A percentile compares a stretch with the other conserved stretches of the same genome.
Evolutionary conservation across 116 monocot species (phyloP).

Genomic region (Iris pallida): DNA sequence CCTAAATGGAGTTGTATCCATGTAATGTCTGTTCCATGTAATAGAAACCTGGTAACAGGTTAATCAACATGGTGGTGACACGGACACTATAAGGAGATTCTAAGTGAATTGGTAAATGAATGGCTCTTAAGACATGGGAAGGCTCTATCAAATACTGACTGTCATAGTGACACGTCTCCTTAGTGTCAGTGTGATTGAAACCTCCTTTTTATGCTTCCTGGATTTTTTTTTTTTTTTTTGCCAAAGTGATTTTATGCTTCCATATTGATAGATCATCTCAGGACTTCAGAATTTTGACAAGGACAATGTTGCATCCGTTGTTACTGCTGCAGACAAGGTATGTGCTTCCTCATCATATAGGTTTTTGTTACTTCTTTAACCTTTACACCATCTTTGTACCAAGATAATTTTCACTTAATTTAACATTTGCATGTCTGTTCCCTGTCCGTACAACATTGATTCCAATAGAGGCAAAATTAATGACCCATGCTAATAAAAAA

Average conservation of each 20-base stretch:
- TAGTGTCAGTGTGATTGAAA: neutral
- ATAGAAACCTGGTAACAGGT: too few species aligned
- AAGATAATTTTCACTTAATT: too few species aligned
- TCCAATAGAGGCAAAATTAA: too few species aligned
- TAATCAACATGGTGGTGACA: too few species aligned
- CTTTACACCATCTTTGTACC: neutral
- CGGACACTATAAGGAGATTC: neutral
- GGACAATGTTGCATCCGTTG: slow-evolving; percentile 64
- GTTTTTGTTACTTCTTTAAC: neutral
- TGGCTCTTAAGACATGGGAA: neutral
- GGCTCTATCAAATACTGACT: neutral
- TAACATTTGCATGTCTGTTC: too few species aligned
- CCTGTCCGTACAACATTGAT: too few species aligned
- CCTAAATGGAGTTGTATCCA: too few species aligned
- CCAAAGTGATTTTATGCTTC: neutral
- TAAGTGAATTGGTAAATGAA: neutral
- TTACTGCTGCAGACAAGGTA: slow-evolving; percentile 86
- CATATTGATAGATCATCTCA: slow-evolving; percentile 57
- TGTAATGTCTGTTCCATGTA: too few species aligned
- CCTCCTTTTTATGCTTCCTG: neutral
- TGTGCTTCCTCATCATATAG: too few species aligned
- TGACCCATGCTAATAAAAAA: too few species aligned
- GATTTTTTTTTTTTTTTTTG: neutral
- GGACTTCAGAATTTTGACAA: slow-evolving; percentile 81
- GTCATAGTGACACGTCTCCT: neutral